These are phyloP conservation scores for Azolla pinnata DNA, from an alignment of 75 land plant species.

Conservation along the genomic window DNA sequence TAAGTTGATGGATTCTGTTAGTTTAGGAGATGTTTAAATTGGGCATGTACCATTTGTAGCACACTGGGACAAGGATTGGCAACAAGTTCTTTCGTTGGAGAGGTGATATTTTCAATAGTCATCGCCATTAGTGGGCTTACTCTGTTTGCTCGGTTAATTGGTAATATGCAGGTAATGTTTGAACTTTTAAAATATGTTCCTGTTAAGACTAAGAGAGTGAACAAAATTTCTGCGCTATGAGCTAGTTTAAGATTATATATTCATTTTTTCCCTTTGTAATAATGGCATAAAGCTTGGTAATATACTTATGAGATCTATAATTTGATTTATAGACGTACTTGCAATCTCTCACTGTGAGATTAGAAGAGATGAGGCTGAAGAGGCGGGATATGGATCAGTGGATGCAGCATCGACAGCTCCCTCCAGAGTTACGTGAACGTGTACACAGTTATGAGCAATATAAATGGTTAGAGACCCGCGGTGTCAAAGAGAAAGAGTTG, in stretches of 20 bases:
- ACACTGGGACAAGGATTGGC: slow-evolving; percentile 59
- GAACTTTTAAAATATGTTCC: too few species aligned
- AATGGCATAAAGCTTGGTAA: too few species aligned
- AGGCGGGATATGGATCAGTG: slow-evolving; percentile 61
- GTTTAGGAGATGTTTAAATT: too few species aligned
- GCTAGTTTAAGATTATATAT: too few species aligned
- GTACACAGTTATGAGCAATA: slow-evolving; percentile 55
- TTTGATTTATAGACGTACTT: slow-evolving; percentile 51
- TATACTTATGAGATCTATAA: too few species aligned
- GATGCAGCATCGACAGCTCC: slow-evolving; percentile 63
- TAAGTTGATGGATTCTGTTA: too few species aligned
- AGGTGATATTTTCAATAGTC: slow-evolving; percentile 52
- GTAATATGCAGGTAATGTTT: slow-evolving; percentile 73
- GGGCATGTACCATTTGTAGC: too few species aligned
- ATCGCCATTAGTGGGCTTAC: slow-evolving; percentile 57
- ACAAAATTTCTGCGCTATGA: too few species aligned
- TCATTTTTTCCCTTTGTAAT: too few species aligned
- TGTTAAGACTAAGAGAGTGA: too few species aligned
- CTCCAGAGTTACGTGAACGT: slow-evolving; percentile 39
- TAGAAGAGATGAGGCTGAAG: slow-evolving; percentile 66
- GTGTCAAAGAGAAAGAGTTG: slow-evolving; percentile 55
- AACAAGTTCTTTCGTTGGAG: slow-evolving; percentile 56
- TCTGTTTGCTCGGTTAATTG: slow-evolving; percentile 64
- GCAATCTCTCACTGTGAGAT: slow-evolving; percentile 46
- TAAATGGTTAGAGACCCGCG: slow-evolving; percentile 64